These are phyloP conservation scores for Cutaneotrichosporon curvatum DNA, from an alignment of 1,284 basidiomycete species.

Conservation along the genomic window DNA sequence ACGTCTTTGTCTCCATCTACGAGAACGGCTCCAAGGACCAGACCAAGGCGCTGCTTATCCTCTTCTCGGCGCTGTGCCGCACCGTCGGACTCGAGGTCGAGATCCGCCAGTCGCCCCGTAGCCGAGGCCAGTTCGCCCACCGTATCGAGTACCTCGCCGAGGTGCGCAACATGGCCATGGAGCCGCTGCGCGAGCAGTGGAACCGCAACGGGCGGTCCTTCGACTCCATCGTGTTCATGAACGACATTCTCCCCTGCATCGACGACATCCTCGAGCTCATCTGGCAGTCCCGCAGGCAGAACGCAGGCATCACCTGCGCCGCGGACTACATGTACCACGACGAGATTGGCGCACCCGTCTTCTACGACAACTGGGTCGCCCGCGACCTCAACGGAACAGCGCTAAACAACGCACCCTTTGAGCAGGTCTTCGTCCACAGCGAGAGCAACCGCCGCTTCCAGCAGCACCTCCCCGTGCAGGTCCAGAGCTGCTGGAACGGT, in stretches of 20 bases:
- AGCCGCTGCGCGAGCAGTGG: constrained; percentile 81
- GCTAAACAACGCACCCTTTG: constrained; percentile 91
- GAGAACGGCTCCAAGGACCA: constrained; percentile 95
- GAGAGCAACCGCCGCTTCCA: constrained; percentile 72
- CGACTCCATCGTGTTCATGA: constrained; percentile 95
- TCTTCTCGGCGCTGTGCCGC: constrained; percentile 82
- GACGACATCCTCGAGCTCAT: constrained; percentile 93
- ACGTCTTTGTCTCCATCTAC: constrained; percentile 93
- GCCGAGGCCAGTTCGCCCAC: constrained; percentile 90
- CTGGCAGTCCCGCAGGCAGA: constrained; percentile 82
- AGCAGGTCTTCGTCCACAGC: constrained; percentile 77
- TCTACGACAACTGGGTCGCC: constrained; percentile 97
- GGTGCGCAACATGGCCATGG: constrained; percentile 89
- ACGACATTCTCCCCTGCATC: constrained; percentile 90
- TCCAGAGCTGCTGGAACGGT: constrained; percentile 95
- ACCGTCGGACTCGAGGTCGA: constrained; percentile 82
- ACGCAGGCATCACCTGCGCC: constrained; percentile 92
- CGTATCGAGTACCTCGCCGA: constrained; percentile 97
- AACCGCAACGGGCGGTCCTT: constrained; percentile 85
- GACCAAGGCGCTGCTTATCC: constrained; percentile 84
- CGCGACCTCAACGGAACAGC: constrained; percentile 95
- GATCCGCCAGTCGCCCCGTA: constrained; percentile 82
- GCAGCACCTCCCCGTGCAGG: constrained; percentile 81
- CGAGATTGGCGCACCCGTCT: constrained; percentile 81
- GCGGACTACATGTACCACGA: constrained; percentile 97